Conservation (phyloP, 148 eudicot species). For the Persicaria tinctoria region DNA sequence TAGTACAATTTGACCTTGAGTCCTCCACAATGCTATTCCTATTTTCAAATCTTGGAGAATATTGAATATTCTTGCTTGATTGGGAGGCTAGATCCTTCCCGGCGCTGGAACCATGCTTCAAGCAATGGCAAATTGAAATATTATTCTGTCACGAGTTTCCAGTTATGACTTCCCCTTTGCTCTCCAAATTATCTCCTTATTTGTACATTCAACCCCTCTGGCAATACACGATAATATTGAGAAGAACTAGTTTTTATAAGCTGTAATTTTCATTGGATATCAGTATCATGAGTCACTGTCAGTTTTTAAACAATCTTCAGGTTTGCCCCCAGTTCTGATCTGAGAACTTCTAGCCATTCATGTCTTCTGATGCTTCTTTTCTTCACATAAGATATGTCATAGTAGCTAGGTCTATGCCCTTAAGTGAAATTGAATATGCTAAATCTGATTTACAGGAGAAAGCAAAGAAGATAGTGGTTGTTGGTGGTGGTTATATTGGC, state of each 20-base stretch:
- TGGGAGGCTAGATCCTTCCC: background rate
- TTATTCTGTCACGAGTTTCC: background rate
- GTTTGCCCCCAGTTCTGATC: background rate
- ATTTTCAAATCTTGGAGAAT: background rate
- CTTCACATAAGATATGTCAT: background rate
- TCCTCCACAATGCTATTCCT: background rate
- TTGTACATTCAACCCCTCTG: too few species aligned
- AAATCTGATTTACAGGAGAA: slow-evolving; percentile 44
- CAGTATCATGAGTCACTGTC: background rate
- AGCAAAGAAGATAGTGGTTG: slow-evolving; percentile 73
- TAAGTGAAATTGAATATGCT: slow-evolving; percentile 5
- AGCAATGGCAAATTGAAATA: background rate
- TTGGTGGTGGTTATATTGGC: slow-evolving; percentile 99
- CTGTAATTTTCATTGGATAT: background rate
- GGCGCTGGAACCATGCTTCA: background rate
- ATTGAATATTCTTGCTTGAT: background rate
- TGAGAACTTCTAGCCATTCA: slow-evolving; percentile 5
- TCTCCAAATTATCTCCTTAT: too few species aligned
- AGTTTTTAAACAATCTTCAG: background rate
- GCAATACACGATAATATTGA: too few species aligned
- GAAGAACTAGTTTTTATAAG: too few species aligned
- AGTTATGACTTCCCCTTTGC: too few species aligned
- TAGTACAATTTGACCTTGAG: background rate
- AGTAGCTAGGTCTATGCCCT: background rate
- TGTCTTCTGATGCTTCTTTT: background rate